Base-by-base conservation (phyloP, 176 grass and related monocot species). In the Raddia distichophylla region DNA sequence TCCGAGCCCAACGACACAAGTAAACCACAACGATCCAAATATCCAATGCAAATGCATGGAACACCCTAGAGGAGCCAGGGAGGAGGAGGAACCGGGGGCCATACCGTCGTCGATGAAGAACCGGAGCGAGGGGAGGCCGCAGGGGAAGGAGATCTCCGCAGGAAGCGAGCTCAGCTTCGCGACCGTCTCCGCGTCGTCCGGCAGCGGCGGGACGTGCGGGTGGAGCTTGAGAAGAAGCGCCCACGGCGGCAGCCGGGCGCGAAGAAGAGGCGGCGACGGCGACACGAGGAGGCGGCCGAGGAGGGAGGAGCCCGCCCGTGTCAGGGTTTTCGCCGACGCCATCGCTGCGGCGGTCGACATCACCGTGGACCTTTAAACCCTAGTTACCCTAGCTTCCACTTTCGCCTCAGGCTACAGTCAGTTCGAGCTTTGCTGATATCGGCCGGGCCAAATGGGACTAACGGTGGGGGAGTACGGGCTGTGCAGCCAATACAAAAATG, bases 91-190 rank as follows among this genome's bases (percentile, higher is more conserved):
- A 2, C n/a, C 34, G 15, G 65, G 35, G 18, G 43, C 2, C 3
- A 2, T 83, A 97, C 94, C 91, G 34, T 97, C 88, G 44, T 91
- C 91, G 20, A 91, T 97, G 68, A 93, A 83, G 90, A 97, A 97
- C 15, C 91, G 88, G 85, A 97, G 88, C 33, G 90, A 93, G 17
- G 94, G 94, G 10, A 93, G 86, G 15, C 91, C 91, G 34, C 91
- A 97, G 50, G 91, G 94, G 64, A 93, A 97, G 7, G 73, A 83
- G 52, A 97, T 73, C 73, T 84, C 87, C 1, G 81, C 58, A 4
- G 81, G 82, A 10, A 73, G 59, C 61, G 86, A 91, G 62, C 71
- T 57, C 74, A 93, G 83, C 54, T 32, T 76, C 57, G 87, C 81
- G 34, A 97, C 46, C 1, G 64, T 79, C 22, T 89, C 73, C 32